Evolutionary conservation across 495 filamentous ascomycete genomes (phyloP).

Genomic region (Massariosphaeria phaeospora): DNA sequence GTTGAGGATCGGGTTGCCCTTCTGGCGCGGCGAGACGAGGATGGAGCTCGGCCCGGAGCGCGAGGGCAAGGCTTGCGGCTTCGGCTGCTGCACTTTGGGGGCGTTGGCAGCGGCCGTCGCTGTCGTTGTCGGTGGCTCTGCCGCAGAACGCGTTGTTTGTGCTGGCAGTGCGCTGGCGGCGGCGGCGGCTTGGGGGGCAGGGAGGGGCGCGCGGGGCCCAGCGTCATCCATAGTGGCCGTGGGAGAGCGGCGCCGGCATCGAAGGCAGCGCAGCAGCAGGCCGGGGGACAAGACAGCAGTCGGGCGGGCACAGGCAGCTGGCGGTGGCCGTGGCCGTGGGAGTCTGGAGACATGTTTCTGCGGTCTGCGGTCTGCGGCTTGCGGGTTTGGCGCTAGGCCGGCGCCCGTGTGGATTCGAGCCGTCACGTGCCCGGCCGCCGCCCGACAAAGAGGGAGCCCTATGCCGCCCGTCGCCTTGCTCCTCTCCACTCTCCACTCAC

Average conservation of each 20-base stretch:
- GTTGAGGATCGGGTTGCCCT: slow-evolving; percentile 89
- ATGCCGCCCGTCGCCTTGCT: slow-evolving; percentile 18
- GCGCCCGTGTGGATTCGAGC: neutral
- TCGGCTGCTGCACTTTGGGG: slow-evolving; percentile 74
- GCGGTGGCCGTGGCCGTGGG: neutral
- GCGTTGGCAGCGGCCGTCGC: slow-evolving; percentile 9
- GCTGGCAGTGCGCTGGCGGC: slow-evolving; percentile 13
- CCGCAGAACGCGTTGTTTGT: slow-evolving; percentile 31
- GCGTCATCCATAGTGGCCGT: slow-evolving; percentile 28
- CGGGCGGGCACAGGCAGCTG: neutral
- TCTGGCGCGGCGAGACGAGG: slow-evolving; percentile 79
- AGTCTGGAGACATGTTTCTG: neutral
- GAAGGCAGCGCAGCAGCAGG: neutral
- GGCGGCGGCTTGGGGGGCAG: slow-evolving; percentile 53
- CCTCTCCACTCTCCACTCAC: slow-evolving; percentile 32
- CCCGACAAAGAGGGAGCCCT: slow-evolving; percentile 2
- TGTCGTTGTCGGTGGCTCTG: slow-evolving; percentile 28
- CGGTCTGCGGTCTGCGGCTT: neutral
- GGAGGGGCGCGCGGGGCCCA: neutral
- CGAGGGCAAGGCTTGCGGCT: slow-evolving; percentile 70
- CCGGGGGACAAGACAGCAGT: neutral
- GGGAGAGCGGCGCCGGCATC: slow-evolving; percentile 8
- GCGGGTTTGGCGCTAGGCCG: neutral
- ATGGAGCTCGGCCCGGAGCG: slow-evolving; percentile 70
- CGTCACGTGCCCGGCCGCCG: neutral